These are phyloP conservation scores for Cynara cardunculus DNA, from an alignment of 129 eudicot genomes.

Conservation along the genomic window DNA sequence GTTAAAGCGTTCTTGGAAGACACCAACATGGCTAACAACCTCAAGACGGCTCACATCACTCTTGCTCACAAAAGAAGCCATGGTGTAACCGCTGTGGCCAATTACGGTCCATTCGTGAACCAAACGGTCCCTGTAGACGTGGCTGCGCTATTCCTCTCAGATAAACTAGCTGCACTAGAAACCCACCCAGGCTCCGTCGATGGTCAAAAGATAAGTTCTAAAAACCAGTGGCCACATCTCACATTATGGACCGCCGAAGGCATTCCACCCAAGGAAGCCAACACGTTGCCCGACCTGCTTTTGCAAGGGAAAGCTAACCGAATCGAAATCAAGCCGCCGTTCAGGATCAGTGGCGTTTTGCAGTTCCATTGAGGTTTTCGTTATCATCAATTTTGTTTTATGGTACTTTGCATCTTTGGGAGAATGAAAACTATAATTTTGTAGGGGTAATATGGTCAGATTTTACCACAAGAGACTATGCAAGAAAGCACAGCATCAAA, in stretches of 20 bases:
- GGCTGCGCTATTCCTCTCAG: conserved; percentile 55
- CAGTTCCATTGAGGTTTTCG: conserved; percentile 45
- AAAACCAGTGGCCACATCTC: conserved; percentile 87
- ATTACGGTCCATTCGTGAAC: conserved; percentile 50
- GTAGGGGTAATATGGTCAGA: neutral
- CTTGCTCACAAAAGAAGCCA: conserved; percentile 93
- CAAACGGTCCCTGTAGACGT: conserved; percentile 59
- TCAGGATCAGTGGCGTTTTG: conserved; percentile 45
- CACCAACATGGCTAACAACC: conserved; percentile 39
- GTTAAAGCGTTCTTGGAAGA: conserved; percentile 51
- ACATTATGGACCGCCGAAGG: conserved; percentile 92
- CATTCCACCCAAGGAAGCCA: conserved; percentile 72
- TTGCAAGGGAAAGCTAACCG: conserved; percentile 78
- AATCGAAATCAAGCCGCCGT: conserved; percentile 60
- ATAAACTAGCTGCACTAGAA: conserved; percentile 83
- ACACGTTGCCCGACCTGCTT: conserved; percentile 55
- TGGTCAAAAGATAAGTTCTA: conserved; percentile 59
- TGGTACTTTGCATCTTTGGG: neutral
- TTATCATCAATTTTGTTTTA: neutral
- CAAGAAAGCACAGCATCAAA: neutral
- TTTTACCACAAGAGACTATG: neutral
- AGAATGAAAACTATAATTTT: neutral
- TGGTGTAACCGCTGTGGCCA: conserved; percentile 82
- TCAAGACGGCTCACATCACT: conserved; percentile 67
- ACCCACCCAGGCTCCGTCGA: conserved; percentile 58